Conservation (phyloP, 1,284 basidiomycete species). For the Ustilago curta region DNA sequence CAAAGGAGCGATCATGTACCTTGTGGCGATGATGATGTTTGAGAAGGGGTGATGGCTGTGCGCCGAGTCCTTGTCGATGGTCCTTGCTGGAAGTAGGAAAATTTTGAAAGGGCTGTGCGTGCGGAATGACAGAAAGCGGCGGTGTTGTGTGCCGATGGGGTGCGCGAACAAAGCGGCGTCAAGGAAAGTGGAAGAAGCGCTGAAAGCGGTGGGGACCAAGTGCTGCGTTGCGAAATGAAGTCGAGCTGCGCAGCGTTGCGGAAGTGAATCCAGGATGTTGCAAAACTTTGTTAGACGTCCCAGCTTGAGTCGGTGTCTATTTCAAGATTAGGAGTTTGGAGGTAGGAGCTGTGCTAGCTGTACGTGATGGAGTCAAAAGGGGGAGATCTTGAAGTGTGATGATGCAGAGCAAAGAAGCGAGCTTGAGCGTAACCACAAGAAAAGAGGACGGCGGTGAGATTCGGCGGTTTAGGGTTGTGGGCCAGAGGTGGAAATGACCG, state of each 20-base stretch:
- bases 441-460: conserved; percentile 2
- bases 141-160: neutral
- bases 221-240: conserved; percentile 19
- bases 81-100: neutral
- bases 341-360: neutral
- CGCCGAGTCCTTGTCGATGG: neutral
- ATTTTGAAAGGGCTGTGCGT: neutral
- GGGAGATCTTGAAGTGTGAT: neutral
- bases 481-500: conserved; percentile 7
- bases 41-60: neutral
- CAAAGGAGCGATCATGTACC: conserved; percentile 6
- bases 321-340: neutral
- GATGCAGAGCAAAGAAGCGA: neutral
- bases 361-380: neutral
- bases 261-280: neutral
- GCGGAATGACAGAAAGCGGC: neutral
- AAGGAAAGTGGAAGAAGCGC: conserved; percentile 5
- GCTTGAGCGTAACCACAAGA: conserved; percentile 8
- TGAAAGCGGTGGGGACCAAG: neutral
- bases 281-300: conserved; percentile 15
- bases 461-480: neutral
- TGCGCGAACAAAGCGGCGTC: conserved; percentile 2
- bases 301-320: neutral
- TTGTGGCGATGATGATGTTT: neutral
- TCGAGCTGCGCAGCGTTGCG: conserved; percentile 22